A percentile compares a stretch with the other conserved stretches of the same genome.
These are phyloP conservation scores for Penicillium canescens DNA, from an alignment of 495 filamentous ascomycete species.

Conservation along the genomic window DNA sequence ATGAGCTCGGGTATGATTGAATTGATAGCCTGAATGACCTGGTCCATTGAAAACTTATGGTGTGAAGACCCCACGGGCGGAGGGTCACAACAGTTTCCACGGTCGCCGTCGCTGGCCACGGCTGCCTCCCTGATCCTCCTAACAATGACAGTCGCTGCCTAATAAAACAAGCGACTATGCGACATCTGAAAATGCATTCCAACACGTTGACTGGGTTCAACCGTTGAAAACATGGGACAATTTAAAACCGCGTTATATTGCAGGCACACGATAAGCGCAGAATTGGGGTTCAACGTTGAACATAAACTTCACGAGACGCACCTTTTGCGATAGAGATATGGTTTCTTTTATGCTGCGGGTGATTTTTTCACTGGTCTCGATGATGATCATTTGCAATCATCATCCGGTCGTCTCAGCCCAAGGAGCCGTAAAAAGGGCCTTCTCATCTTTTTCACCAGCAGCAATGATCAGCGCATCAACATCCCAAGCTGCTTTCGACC, in stretches of 20 bases:
- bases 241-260: neutral
- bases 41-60: neutral
- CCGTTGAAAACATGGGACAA: neutral
- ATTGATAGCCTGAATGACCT: neutral
- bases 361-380: neutral
- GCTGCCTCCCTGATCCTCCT: neutral
- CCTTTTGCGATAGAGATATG: neutral
- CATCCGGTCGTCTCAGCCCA: neutral
- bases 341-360: neutral
- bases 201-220: neutral
- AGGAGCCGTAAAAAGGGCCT: no score
- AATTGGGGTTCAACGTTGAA: neutral
- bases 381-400: neutral
- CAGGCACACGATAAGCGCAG: neutral
- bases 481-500: neutral
- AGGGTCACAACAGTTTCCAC: neutral
- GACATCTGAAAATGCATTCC: neutral
- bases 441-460: no score
- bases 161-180: neutral
- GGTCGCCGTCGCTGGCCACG: neutral
- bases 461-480: no score
- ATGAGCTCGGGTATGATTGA: neutral
- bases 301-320: neutral
- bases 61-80: neutral
- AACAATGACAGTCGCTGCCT: neutral